Evolutionary conservation across 768 basidiomycete genomes (phyloP).

Genomic region (Coprinopsis cinerea): DNA sequence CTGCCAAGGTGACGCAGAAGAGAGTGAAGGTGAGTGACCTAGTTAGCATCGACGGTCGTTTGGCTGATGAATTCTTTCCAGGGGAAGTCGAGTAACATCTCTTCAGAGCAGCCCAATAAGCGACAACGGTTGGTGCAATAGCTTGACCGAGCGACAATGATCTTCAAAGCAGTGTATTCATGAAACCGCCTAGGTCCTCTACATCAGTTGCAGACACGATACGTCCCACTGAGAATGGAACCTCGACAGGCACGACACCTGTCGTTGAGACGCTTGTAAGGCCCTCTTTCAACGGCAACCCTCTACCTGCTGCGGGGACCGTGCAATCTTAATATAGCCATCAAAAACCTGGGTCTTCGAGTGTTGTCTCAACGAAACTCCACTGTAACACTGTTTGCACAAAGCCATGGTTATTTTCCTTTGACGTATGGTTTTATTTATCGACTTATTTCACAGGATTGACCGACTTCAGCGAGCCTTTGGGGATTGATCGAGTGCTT

Average conservation of each 20-base stretch:
- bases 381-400: slow-evolving; percentile 6
- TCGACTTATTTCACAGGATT: slow-evolving; percentile 33
- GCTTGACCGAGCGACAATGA: slow-evolving; percentile 18
- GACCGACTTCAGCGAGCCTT: not conserved
- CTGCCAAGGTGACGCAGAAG: slow-evolving; percentile 63
- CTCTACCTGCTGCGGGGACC: slow-evolving; percentile 43
- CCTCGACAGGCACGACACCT: slow-evolving; percentile 23
- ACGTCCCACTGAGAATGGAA: slow-evolving; percentile 36
- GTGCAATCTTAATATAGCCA: slow-evolving; percentile 33
- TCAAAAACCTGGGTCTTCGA: slow-evolving; percentile 1
- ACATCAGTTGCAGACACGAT: slow-evolving; percentile 30
- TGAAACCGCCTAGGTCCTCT: slow-evolving; percentile 38
- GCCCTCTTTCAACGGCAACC: slow-evolving; percentile 56
- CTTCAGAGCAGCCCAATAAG: slow-evolving; percentile 74
- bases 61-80: slow-evolving; percentile 28
- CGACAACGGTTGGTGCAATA: slow-evolving; percentile 65
- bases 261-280: slow-evolving; percentile 40
- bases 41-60: not conserved
- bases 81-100: slow-evolving; percentile 57
- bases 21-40: slow-evolving; percentile 57
- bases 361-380: not conserved
- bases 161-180: slow-evolving; percentile 21
- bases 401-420: slow-evolving; percentile 6
- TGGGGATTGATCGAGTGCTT: not conserved
- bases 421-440: slow-evolving; percentile 29